These are phyloP conservation scores for Vairimorpha ceranae DNA, from an alignment of 371 early-diverging fungal species.

Conservation along the genomic window DNA sequence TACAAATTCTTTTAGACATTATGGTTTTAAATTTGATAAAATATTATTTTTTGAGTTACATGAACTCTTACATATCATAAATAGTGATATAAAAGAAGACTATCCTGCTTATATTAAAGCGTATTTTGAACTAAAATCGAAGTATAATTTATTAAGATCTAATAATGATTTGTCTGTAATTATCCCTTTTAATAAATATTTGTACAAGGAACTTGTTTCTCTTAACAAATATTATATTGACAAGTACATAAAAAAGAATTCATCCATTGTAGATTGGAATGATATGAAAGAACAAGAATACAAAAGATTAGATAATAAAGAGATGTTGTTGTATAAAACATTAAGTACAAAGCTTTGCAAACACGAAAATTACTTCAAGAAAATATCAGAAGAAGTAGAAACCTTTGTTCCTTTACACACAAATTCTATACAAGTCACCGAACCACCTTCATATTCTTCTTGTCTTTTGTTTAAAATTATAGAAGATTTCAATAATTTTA, in stretches of 20 bases:
- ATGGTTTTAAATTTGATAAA: background rate
- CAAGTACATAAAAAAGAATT: background rate
- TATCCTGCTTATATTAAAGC: background rate
- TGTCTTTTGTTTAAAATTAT: background rate
- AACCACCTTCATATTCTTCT: background rate
- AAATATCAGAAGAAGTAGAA: background rate
- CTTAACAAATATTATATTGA: background rate
- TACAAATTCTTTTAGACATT: slow-evolving; percentile 8
- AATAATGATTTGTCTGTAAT: background rate
- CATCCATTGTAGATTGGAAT: background rate
- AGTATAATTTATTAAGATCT: background rate
- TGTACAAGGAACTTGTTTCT: background rate
- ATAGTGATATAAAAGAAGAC: background rate
- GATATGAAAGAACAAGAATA: background rate
- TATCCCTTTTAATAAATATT: background rate
- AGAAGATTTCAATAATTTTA: background rate
- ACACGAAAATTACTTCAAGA: background rate
- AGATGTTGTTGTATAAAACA: background rate
- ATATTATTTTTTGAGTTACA: slow-evolving; percentile 1
- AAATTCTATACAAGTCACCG: background rate
- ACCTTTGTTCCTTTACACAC: background rate
- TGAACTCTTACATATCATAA: background rate
- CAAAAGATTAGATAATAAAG: background rate
- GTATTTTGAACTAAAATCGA: background rate
- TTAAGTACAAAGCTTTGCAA: background rate